Conservation (phyloP, 2,329 filamentous ascomycete species). For the Myriosclerotinia duriaeana region DNA sequence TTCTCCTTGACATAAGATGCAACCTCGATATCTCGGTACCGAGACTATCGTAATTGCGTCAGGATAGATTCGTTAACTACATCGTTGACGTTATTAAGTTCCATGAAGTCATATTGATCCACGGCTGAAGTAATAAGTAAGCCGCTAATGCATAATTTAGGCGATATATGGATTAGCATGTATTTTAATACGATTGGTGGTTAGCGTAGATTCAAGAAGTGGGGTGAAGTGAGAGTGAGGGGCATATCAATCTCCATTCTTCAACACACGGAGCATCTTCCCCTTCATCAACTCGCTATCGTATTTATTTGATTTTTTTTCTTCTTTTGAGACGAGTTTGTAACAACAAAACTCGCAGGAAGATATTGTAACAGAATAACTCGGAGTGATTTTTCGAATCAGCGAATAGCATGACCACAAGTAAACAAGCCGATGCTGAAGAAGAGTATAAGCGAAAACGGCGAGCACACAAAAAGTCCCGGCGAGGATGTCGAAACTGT, state of each 20-base stretch:
- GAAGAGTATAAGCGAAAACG: slow-evolving; percentile 26
- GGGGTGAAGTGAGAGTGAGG: background rate
- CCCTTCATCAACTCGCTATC: slow-evolving; percentile 13
- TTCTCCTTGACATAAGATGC: background rate
- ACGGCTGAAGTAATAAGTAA: too few relatives aligned
- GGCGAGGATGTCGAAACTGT: slow-evolving; percentile 57
- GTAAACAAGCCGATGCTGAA: background rate
- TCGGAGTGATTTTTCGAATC: background rate
- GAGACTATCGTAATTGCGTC: background rate
- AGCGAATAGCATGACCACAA: background rate
- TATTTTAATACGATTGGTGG: slow-evolving; percentile 11
- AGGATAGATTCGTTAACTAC: background rate
- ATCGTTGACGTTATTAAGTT: background rate
- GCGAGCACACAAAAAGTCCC: slow-evolving; percentile 51
- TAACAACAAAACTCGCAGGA: background rate
- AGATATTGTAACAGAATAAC: background rate
- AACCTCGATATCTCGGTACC: background rate
- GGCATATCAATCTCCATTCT: background rate
- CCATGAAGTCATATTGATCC: background rate
- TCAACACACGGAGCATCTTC: background rate
- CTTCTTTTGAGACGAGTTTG: background rate
- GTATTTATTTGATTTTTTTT: background rate
- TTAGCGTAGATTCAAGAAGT: slow-evolving; percentile 4
- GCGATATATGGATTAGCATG: background rate
- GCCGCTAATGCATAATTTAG: background rate